A percentile compares a stretch with the other conserved stretches of the same genome.
phyloP scores from a whole-genome alignment of 1,139 yeast species.

The Candida neerlandica region DNA sequence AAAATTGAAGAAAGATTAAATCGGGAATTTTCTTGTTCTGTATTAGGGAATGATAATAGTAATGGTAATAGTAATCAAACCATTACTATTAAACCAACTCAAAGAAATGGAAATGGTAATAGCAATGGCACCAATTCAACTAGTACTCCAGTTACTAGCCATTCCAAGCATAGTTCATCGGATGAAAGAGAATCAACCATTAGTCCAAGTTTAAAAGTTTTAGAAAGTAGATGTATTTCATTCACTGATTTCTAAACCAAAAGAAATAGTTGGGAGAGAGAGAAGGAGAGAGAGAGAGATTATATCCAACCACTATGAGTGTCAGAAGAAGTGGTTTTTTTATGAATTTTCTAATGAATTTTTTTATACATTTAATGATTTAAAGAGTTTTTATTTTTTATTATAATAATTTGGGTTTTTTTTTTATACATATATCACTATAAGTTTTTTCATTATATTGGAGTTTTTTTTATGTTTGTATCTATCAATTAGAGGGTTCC shows the following conservation, averaged over 20 bases:
- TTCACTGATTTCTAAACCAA: constrained; percentile 20
- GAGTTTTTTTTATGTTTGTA: neutral
- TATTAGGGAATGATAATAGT: constrained; percentile 15
- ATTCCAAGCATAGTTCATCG: constrained; percentile 5
- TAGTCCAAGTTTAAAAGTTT: constrained; percentile 25
- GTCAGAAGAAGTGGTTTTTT: neutral
- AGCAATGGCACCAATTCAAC: neutral
- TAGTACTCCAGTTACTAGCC: neutral
- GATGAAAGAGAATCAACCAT: constrained; percentile 18
- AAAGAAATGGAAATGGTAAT: neutral
- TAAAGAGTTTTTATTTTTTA: neutral
- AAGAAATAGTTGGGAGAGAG: neutral
- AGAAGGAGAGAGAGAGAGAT: neutral
- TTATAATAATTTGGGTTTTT: neutral
- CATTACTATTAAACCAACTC: neutral
- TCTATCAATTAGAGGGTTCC: neutral
- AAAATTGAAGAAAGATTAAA: constrained; percentile 36
- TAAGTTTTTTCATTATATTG: neutral
- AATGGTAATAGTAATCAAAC: neutral
- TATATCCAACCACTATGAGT: neutral
- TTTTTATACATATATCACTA: neutral
- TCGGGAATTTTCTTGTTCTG: constrained; percentile 27
- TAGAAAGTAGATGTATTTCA: constrained; percentile 31
- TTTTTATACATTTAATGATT: neutral
- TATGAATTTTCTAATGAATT: neutral